phyloP scores from a whole-genome alignment of 2,329 filamentous ascomycete species.

The Phaeosphaeriaceae sp. region DNA sequence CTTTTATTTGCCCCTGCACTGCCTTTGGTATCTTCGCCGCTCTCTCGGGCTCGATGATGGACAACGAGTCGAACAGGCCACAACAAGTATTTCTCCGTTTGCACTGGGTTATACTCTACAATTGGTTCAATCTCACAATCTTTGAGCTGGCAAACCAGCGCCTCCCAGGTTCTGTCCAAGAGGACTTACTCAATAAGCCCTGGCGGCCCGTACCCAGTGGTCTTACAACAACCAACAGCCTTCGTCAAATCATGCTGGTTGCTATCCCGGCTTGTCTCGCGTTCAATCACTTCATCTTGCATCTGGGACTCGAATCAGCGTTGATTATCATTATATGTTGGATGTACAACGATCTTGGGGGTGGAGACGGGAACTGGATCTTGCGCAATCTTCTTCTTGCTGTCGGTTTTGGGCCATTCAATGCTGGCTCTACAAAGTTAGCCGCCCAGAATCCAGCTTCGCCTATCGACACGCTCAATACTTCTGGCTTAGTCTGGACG shows the following conservation, averaged over 20 bases:
- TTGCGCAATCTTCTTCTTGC: conserved; percentile 20
- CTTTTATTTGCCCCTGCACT: conserved; percentile 12
- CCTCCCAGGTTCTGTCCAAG: conserved; percentile 30
- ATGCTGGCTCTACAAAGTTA: conserved; percentile 5
- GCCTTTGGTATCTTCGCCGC: conserved; percentile 13
- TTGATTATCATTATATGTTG: conserved; percentile 42
- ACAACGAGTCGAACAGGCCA: background rate
- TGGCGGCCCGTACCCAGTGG: conserved; percentile 38
- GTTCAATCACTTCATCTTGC: conserved; percentile 22
- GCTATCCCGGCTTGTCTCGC: conserved; percentile 10
- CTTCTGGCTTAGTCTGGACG: conserved; percentile 5
- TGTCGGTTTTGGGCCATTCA: conserved; percentile 10
- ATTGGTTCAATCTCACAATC: conserved; percentile 50
- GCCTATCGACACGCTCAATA: background rate
- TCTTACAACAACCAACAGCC: conserved; percentile 21
- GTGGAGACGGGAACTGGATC: conserved; percentile 10
- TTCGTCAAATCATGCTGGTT: conserved; percentile 20
- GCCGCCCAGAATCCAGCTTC: background rate
- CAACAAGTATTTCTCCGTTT: background rate
- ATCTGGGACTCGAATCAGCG: conserved; percentile 28
- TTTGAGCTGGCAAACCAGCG: conserved; percentile 50
- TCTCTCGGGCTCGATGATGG: background rate
- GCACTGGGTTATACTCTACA: conserved; percentile 9
- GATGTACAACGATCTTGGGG: conserved; percentile 50
- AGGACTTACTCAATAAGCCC: conserved; percentile 51